Conservation (phyloP, 345 rosid species). For the Angophora floribunda region DNA sequence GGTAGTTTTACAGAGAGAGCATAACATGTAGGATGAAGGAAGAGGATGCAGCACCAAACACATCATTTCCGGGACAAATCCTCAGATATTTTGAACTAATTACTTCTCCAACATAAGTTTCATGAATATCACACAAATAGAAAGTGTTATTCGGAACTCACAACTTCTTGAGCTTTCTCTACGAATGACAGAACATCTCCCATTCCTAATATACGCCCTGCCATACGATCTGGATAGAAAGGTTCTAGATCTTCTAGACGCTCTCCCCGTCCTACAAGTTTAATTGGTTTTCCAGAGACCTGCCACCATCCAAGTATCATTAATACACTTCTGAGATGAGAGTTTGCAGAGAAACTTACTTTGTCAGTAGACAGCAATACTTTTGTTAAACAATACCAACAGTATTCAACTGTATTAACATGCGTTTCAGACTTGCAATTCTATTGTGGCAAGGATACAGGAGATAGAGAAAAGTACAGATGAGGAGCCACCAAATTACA, state of each 20-base stretch:
- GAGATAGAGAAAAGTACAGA: background rate
- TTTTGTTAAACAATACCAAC: background rate
- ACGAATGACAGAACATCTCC: constrained; percentile 97
- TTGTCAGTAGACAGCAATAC: background rate
- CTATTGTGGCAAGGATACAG: background rate
- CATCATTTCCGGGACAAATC: background rate
- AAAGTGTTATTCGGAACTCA: constrained; percentile 25
- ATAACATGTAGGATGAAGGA: background rate
- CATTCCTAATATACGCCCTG: constrained; percentile 96
- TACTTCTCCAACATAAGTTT: background rate
- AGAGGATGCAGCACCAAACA: background rate
- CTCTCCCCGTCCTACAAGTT: constrained; percentile 97
- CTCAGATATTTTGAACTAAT: background rate
- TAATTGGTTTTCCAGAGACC: constrained; percentile 98
- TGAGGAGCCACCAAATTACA: background rate
- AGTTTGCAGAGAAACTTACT: background rate
- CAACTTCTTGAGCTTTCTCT: constrained; percentile 97
- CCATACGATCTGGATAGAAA: constrained; percentile 96
- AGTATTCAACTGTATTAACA: background rate
- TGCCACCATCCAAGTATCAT: constrained; percentile 7
- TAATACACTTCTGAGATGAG: background rate
- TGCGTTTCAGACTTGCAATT: background rate
- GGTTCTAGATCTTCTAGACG: constrained; percentile 98
- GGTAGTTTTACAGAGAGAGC: background rate
- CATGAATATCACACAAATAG: background rate